phyloP scores from a whole-genome alignment of 1,139 yeast genomes.

The Scheffersomyces titani region DNA sequence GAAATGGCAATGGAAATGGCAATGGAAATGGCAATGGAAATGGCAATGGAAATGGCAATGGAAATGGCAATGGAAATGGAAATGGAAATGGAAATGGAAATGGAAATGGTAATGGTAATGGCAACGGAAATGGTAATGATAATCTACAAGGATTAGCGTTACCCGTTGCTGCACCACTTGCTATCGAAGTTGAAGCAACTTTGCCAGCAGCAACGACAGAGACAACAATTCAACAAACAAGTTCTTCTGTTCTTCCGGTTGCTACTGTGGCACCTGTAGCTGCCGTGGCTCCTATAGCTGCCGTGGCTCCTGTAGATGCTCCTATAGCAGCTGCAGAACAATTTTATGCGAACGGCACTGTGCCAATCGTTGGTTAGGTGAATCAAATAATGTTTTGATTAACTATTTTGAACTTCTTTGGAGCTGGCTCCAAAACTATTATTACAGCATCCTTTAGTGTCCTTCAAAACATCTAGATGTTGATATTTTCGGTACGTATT shows the following conservation, averaged over 20 bases:
- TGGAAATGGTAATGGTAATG: too few relatives aligned
- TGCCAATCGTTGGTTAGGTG: not conserved
- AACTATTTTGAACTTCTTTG: not conserved
- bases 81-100: too few relatives aligned
- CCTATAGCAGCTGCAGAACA: not conserved
- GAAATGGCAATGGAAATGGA: too few relatives aligned
- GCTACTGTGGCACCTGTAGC: not conserved
- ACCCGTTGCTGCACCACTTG: not conserved
- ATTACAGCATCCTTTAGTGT: not conserved
- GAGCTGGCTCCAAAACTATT: not conserved
- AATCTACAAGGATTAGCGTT: not conserved
- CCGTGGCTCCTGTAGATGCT: not conserved
- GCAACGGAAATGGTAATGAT: too few relatives aligned
- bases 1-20: too few relatives aligned
- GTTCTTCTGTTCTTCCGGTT: not conserved
- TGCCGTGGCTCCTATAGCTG: not conserved
- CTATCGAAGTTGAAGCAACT: not conserved
- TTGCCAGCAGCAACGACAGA: not conserved
- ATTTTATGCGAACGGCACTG: not conserved
- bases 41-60: too few relatives aligned
- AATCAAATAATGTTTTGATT: not conserved
- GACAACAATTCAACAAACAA: not conserved
- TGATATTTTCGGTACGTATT: not conserved
- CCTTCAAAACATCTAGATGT: not conserved
- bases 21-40: too few relatives aligned